These are phyloP conservation scores for Sonneratia caseolaris DNA, from an alignment of 345 rosid genomes.

Conservation along the genomic window DNA sequence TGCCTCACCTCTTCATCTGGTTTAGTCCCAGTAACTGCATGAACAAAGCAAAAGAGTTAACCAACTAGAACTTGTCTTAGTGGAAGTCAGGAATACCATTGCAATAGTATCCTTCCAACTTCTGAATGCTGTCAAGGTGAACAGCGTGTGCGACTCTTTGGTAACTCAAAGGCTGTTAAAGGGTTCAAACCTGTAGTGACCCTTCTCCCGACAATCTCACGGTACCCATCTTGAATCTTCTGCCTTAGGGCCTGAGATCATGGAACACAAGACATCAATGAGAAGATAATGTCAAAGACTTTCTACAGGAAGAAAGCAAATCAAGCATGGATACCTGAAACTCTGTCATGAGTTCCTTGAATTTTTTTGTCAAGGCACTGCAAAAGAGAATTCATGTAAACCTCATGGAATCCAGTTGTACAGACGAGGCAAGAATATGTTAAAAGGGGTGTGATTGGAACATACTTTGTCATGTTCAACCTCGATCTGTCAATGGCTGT, in stretches of 20 bases:
- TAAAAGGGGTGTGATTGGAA: neutral
- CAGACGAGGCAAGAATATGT: neutral
- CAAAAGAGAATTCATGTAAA: conserved; percentile 1
- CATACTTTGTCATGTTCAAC: conserved; percentile 70
- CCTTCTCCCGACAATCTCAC: conserved; percentile 86
- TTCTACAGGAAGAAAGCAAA: neutral
- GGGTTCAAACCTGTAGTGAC: conserved; percentile 55
- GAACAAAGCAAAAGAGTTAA: neutral
- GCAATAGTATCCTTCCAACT: neutral
- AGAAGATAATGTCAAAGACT: conserved; percentile 1
- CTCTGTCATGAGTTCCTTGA: conserved; percentile 70
- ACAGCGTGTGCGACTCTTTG: neutral
- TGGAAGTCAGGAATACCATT: neutral
- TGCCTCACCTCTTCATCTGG: conserved; percentile 61
- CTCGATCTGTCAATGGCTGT: conserved; percentile 82
- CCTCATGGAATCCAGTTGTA: neutral
- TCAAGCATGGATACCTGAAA: conserved; percentile 48
- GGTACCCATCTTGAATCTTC: conserved; percentile 80
- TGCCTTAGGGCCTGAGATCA: conserved; percentile 62
- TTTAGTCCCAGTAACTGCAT: conserved; percentile 48
- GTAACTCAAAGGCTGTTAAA: neutral
- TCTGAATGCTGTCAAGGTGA: neutral
- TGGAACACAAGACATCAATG: conserved; percentile 8
- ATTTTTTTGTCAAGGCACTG: conserved; percentile 58
- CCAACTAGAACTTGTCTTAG: neutral